phyloP scores from a whole-genome alignment of 2,329 filamentous ascomycete genomes.

The Aspergillaceae sp. region DNA sequence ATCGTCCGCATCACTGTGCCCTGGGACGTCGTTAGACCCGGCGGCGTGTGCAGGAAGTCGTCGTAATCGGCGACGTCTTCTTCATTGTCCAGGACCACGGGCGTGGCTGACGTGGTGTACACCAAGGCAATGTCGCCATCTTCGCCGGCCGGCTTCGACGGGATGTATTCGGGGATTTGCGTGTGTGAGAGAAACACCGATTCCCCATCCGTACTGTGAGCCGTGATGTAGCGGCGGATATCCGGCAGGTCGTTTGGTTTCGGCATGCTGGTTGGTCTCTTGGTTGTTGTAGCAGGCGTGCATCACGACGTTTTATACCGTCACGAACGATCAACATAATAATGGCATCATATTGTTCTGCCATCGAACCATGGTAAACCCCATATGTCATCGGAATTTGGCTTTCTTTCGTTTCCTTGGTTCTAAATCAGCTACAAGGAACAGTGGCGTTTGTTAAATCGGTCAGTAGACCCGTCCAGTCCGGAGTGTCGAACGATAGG shows the following conservation, averaged over 20 bases:
- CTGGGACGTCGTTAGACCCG: constrained; percentile 21
- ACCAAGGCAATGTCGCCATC: constrained; percentile 24
- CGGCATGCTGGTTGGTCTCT: constrained; percentile 5
- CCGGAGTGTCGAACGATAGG: constrained; percentile 14
- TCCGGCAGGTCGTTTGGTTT: constrained; percentile 19
- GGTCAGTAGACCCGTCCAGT: constrained; percentile 23
- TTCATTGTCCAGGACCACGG: constrained; percentile 21
- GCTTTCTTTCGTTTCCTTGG: no score
- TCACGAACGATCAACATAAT: background rate
- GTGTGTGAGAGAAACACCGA: constrained; percentile 28
- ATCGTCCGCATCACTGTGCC: constrained; percentile 29
- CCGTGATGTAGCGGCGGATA: constrained; percentile 32
- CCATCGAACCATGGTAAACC: background rate
- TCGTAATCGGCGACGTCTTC: constrained; percentile 26
- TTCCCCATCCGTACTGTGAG: constrained; percentile 28
- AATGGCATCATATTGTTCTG: constrained; percentile 1
- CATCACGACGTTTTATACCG: no score
- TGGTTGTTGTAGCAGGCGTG: background rate
- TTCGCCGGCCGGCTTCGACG: constrained; percentile 17
- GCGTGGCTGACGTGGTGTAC: constrained; percentile 22
- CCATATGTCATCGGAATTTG: no score
- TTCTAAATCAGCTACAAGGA: constrained; percentile 7
- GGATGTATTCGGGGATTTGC: constrained; percentile 26
- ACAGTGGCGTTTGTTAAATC: constrained; percentile 18
- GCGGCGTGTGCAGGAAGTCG: constrained; percentile 24